phyloP scores from a whole-genome alignment of 768 basidiomycete species.

The Royoungia palumana region DNA sequence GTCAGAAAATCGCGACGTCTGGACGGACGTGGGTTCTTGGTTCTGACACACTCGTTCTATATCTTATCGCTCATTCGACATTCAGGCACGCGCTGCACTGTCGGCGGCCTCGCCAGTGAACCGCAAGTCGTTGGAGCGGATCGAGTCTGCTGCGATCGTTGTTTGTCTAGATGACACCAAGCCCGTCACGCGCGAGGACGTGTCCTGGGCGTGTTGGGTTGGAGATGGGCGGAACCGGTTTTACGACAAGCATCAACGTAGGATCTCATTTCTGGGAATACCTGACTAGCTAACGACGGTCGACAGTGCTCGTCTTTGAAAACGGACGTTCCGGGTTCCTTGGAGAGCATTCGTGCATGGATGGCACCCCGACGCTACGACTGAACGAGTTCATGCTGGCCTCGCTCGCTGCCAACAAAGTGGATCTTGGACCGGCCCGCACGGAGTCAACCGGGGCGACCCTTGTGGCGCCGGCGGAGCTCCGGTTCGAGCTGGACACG shows the following conservation, averaged over 20 bases:
- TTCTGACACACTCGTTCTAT: too few relatives aligned
- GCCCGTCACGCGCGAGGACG: slow-evolving; percentile 78
- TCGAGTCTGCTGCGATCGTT: slow-evolving; percentile 88
- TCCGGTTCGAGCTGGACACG: slow-evolving; percentile 66
- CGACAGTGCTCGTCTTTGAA: slow-evolving; percentile 85
- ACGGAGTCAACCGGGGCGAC: slow-evolving; percentile 30
- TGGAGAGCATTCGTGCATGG: slow-evolving; percentile 85
- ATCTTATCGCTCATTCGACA: background rate
- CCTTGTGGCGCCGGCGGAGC: slow-evolving; percentile 61
- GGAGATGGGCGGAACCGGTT: slow-evolving; percentile 90
- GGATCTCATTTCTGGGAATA: slow-evolving; percentile 19
- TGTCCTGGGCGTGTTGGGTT: slow-evolving; percentile 82
- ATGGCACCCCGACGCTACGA: slow-evolving; percentile 92
- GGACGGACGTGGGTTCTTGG: slow-evolving; percentile 76
- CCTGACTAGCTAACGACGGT: background rate
- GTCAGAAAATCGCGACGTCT: slow-evolving; percentile 83
- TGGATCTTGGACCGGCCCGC: slow-evolving; percentile 64
- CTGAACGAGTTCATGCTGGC: slow-evolving; percentile 93
- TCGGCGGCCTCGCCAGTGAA: slow-evolving; percentile 66
- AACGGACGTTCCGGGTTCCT: slow-evolving; percentile 94
- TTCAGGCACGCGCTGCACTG: slow-evolving; percentile 56
- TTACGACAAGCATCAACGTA: slow-evolving; percentile 96
- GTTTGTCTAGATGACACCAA: slow-evolving; percentile 80
- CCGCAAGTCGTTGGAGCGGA: slow-evolving; percentile 61
- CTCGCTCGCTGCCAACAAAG: slow-evolving; percentile 65